Base-by-base conservation (phyloP, 2,329 filamentous ascomycete genomes). In the Nemania sp. region DNA sequence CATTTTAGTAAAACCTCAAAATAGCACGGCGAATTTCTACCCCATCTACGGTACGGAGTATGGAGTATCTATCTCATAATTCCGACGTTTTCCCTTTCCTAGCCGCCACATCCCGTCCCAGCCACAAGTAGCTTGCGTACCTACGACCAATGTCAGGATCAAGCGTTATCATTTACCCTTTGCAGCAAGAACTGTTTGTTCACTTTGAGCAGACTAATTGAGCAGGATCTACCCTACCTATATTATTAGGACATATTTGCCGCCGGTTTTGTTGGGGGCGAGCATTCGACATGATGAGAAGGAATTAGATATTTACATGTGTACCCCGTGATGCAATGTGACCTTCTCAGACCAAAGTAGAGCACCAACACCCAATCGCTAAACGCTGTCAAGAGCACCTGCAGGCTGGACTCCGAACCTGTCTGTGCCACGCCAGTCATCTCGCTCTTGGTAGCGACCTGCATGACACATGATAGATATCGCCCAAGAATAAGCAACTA, bases 61-160 rank as follows among this genome's bases (percentile, higher is more conserved):
- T n/a, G n/a, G n/a, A n/a, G n/a, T n/a, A n/a, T n/a, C n/a, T n/a
- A n/a, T n/a, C n/a, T n/a, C n/a, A n/a, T n/a, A n/a, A 4, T 51
- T 5, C 13, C 22, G 8, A 11, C 22, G 4, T 51, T 26, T 29
- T n/a, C 26, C 29, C 32, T 38, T 20, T 20, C 22, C 11, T 15
- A 7, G 26, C 52, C 60, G 27, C 60, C 52, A 49, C 47, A 45
- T 32, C 52, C 22, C 29, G 22, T 35, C 54, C 26, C 47, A 65
- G 62, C 62, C 62, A 59, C 62, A 49, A 29, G 26, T 5, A 59
- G 45, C 54, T 64, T 64, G 45, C 62, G 62, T 55, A 51, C 43
- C 6, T 18, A 15, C 10, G 15, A n/a, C 29, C 29, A 32, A 32
- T 10, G 7, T 51, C 2, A n/a, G 15, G 15, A 45, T n/a, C 2